Evolutionary conservation across 768 basidiomycete genomes (phyloP).

Genomic region (Sporobolomyces phaffii): DNA sequence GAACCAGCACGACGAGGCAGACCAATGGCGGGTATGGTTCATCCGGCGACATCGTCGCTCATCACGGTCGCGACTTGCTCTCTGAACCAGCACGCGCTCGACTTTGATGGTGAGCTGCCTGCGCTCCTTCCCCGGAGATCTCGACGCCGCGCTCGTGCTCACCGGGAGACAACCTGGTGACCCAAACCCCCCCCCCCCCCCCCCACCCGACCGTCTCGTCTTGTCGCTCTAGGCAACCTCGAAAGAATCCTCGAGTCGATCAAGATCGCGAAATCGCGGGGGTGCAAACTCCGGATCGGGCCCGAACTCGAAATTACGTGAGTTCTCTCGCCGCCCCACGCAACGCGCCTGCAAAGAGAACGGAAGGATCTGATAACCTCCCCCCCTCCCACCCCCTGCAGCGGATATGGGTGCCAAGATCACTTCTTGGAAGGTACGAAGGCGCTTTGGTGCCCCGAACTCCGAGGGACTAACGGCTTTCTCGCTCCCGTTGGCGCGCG

Average conservation of each 20-base stretch:
- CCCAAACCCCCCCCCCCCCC: too few relatives aligned
- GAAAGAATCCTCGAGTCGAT: slow-evolving; percentile 87
- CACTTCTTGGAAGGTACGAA: slow-evolving; percentile 99
- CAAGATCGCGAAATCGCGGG: slow-evolving; percentile 73
- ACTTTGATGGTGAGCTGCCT: slow-evolving; percentile 76
- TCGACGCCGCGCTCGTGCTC: too few relatives aligned
- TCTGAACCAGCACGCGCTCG: slow-evolving; percentile 92
- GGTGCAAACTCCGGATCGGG: slow-evolving; percentile 85
- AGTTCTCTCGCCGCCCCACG: slow-evolving; percentile 35
- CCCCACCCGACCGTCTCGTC: too few relatives aligned
- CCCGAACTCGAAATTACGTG: slow-evolving; percentile 95
- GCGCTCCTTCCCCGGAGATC: too few relatives aligned
- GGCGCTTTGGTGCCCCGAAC: too few relatives aligned
- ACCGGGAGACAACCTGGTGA: too few relatives aligned
- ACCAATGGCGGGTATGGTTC: slow-evolving; percentile 1
- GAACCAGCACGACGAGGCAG: too few relatives aligned
- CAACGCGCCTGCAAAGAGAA: too few relatives aligned
- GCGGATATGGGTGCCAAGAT: slow-evolving; percentile 94
- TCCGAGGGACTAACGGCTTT: too few relatives aligned
- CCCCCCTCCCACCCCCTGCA: too few relatives aligned
- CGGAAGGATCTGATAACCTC: too few relatives aligned
- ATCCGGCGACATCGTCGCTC: slow-evolving; percentile 12
- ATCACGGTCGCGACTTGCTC: slow-evolving; percentile 42
- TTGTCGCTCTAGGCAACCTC: slow-evolving; percentile 94
- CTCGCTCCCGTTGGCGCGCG: too few relatives aligned